Conservation (phyloP, 2,329 filamentous ascomycete genomes). For the Camillea tinctor region DNA sequence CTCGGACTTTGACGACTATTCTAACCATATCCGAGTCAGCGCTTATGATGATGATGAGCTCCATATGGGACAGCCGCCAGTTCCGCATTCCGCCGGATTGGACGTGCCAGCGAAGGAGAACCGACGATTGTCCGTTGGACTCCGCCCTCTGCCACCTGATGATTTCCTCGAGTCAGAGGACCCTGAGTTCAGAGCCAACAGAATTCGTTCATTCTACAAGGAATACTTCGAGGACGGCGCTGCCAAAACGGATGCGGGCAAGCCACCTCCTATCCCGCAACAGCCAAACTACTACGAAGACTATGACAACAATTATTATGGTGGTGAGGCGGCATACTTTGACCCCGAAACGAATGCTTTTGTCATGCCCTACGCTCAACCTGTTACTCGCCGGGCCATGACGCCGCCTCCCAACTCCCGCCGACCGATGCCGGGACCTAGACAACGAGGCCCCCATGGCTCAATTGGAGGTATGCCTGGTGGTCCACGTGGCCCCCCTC, state of each 20-base stretch:
- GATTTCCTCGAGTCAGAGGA: slow-evolving; percentile 79
- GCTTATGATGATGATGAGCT: slow-evolving; percentile 31
- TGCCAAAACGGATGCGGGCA: slow-evolving; percentile 22
- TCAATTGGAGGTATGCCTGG: slow-evolving; percentile 37
- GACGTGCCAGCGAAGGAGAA: slow-evolving; percentile 55
- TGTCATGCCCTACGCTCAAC: slow-evolving; percentile 80
- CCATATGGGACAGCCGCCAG: slow-evolving; percentile 23
- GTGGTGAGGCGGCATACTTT: slow-evolving; percentile 65
- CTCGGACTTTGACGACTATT: slow-evolving; percentile 26
- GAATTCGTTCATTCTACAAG: slow-evolving; percentile 98
- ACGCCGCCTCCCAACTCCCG: slow-evolving; percentile 71
- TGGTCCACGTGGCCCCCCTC: slow-evolving; percentile 47
- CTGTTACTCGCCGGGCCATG: slow-evolving; percentile 87
- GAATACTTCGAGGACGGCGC: slow-evolving; percentile 93
- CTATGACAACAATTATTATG: slow-evolving; percentile 68
- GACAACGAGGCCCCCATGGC: slow-evolving; percentile 28
- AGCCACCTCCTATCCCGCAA: slow-evolving; percentile 24
- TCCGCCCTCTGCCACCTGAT: slow-evolving; percentile 85
- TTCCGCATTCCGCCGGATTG: slow-evolving; percentile 38
- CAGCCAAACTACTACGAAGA: slow-evolving; percentile 66
- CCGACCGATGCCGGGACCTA: slow-evolving; percentile 34
- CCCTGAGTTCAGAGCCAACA: slow-evolving; percentile 89
- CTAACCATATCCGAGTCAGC: slow-evolving; percentile 23
- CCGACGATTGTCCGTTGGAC: slow-evolving; percentile 64
- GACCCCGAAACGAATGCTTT: slow-evolving; percentile 69